Evolutionary conservation across 2,329 filamentous ascomycete genomes (phyloP).

Genomic region (Orbilia brochopaga): DNA sequence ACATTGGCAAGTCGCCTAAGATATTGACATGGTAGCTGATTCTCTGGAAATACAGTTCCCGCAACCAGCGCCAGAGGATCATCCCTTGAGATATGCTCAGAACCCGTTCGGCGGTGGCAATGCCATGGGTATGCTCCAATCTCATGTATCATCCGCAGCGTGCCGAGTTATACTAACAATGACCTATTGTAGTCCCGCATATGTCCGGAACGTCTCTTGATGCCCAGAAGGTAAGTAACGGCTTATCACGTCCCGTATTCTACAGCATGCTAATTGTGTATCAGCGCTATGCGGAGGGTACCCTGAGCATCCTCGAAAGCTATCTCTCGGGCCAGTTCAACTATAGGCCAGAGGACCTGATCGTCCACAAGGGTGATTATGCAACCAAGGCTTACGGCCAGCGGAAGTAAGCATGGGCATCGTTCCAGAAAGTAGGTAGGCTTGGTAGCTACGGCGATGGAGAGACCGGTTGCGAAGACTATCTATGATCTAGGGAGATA

Average conservation of each 20-base stretch:
- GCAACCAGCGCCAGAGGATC: conserved; percentile 91
- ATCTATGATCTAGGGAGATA: too few relatives aligned
- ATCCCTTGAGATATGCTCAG: conserved; percentile 88
- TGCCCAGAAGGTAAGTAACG: conserved; percentile 70
- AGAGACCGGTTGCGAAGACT: too few relatives aligned
- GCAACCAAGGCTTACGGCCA: conserved; percentile 93
- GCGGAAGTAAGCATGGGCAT: conserved; percentile 55
- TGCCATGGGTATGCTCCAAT: conserved; percentile 69
- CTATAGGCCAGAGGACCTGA: conserved; percentile 88
- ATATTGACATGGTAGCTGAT: not conserved
- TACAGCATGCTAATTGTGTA: not conserved
- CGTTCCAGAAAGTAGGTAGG: too few relatives aligned
- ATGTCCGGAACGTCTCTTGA: conserved; percentile 99
- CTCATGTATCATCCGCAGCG: not conserved
- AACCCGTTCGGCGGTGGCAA: conserved; percentile 97
- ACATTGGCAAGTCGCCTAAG: not conserved
- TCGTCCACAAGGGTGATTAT: conserved; percentile 87
- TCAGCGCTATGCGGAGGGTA: conserved; percentile 78
- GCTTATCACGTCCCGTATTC: not conserved
- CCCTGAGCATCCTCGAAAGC: conserved; percentile 86
- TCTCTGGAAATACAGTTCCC: conserved; percentile 71
- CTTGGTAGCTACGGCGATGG: too few relatives aligned
- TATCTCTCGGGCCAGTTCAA: conserved; percentile 88
- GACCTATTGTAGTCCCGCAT: conserved; percentile 71
- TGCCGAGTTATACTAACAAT: conserved; percentile 6